phyloP scores from a whole-genome alignment of 257 asterid genomes.

The Echites panduratus region DNA sequence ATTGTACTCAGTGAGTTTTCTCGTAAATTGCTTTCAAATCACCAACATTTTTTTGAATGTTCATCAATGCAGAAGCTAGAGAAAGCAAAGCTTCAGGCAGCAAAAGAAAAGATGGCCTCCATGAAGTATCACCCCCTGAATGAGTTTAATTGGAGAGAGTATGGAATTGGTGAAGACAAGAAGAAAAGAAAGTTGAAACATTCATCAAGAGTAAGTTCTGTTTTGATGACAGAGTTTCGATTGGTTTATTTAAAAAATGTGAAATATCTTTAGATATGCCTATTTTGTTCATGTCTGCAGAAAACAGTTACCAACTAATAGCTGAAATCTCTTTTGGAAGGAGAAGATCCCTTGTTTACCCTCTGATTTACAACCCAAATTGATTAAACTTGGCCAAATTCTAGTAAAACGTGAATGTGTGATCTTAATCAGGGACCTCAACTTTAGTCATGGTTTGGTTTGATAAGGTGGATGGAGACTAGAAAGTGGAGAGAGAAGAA shows the following conservation, averaged over 20 bases:
- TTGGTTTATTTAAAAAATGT: not conserved
- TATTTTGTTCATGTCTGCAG: not conserved
- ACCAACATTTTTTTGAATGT: conserved; percentile 10
- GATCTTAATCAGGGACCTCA: not conserved
- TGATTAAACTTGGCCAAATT: not conserved
- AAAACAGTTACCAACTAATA: not conserved
- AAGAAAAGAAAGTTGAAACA: conserved; percentile 47
- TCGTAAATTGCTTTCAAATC: not conserved
- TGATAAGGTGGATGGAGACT: not conserved
- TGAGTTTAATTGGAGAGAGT: conserved; percentile 22
- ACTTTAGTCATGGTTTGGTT: not conserved
- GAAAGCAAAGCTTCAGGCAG: conserved; percentile 44
- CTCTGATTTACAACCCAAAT: not conserved
- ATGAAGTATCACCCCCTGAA: conserved; percentile 73
- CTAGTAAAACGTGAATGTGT: not conserved
- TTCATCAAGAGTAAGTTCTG: conserved; percentile 18
- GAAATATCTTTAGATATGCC: not conserved
- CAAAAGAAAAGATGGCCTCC: conserved; percentile 57
- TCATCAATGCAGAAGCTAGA: conserved; percentile 49
- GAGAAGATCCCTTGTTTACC: not conserved
- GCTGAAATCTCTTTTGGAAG: not conserved
- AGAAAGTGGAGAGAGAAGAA: not conserved
- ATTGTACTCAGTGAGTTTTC: not conserved
- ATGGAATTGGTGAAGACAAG: conserved; percentile 18
- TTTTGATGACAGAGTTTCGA: not conserved